These are phyloP conservation scores for Geotrichum australiense DNA, from an alignment of 1,139 yeast genomes.

Conservation along the genomic window DNA sequence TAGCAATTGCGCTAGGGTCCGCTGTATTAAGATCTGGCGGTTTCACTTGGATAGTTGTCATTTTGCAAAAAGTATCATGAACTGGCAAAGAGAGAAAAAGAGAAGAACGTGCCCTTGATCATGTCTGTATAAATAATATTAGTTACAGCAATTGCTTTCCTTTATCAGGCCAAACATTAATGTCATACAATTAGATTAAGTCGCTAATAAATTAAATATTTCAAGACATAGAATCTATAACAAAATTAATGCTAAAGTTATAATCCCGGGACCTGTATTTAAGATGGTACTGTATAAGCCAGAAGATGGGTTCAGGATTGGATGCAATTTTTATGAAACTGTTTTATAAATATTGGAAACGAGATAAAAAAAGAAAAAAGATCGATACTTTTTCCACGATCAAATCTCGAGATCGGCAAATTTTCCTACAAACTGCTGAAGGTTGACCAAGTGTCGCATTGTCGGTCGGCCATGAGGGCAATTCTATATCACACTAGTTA, in stretches of 20 bases:
- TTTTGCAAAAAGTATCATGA: constrained; percentile 8
- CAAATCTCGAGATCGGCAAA: constrained; percentile 1
- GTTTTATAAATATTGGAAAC: not conserved
- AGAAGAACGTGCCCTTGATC: too few species aligned
- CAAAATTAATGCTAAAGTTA: too few species aligned
- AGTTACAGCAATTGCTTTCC: too few species aligned
- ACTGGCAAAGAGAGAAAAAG: not conserved
- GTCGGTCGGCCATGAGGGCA: constrained; percentile 99
- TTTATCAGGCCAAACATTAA: too few species aligned
- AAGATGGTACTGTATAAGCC: too few species aligned
- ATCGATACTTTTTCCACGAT: not conserved
- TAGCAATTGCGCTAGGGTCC: constrained; percentile 44
- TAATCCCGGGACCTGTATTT: too few species aligned
- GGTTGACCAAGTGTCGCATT: constrained; percentile 74
- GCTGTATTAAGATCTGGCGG: constrained; percentile 33
- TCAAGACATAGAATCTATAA: too few species aligned
- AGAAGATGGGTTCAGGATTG: too few species aligned
- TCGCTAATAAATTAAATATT: too few species aligned
- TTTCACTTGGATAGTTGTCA: constrained; percentile 26
- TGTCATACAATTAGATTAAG: too few species aligned
- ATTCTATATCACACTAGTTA: constrained; percentile 36
- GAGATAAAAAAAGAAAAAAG: not conserved
- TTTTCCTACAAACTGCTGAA: constrained; percentile 19
- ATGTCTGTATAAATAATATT: not conserved
- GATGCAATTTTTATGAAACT: too few species aligned